Base-by-base conservation (phyloP, 495 filamentous ascomycete species). In the Tetracladium marchalianum region DNA sequence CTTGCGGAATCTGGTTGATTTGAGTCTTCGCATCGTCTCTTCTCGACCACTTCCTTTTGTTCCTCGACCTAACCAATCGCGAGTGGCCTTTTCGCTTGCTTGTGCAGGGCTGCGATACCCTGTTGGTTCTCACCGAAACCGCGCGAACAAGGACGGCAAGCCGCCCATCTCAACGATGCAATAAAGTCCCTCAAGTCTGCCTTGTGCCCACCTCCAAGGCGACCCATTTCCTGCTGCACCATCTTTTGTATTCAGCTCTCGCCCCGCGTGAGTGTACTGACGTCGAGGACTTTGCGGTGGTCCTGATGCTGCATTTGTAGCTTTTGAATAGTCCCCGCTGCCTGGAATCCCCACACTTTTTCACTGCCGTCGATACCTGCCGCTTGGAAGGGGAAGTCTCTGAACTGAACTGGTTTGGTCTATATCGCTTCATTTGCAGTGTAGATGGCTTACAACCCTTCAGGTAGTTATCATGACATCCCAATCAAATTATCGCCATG, bases 381-480 rank as follows among this genome's bases (percentile, higher is more conserved):
- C 22, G 22, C 22, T 27, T 27, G 22, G 22, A 27, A 27, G 22
- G 22, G 22, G 7, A 27, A 7, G 22, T 27, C 22, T 7, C 3
- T 27, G 3, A 27, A 27, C 22, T 27, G 22, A 3, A 27, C 22
- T 27, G 22, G 22, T 27, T 27, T 27, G 22, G 22, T 27, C 22
- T 27, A 27, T 27, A 27, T 27, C 22, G 22, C 22, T 27, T 27
- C 22, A 27, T 27, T 27, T 13, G n/a, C 2, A 38, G 35, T 18
- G 17, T 13, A 38, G 35, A 38, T 2, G 35, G 13, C 17, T 38
- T 13, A 18, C 35, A 38, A 36, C 54, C 10, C 27, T 10, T 22
- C n/a, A n/a, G n/a, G n/a, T 39, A 48, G 49, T 36, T 27, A 46
- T 17, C 34, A 57, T 57, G 54, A 19, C 55, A 45, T 49, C 33